A percentile compares a stretch with the other conserved stretches of the same genome.
Evolutionary conservation across 1,284 basidiomycete genomes (phyloP).

Genomic region (Phellopilus nigrolimitatus): DNA sequence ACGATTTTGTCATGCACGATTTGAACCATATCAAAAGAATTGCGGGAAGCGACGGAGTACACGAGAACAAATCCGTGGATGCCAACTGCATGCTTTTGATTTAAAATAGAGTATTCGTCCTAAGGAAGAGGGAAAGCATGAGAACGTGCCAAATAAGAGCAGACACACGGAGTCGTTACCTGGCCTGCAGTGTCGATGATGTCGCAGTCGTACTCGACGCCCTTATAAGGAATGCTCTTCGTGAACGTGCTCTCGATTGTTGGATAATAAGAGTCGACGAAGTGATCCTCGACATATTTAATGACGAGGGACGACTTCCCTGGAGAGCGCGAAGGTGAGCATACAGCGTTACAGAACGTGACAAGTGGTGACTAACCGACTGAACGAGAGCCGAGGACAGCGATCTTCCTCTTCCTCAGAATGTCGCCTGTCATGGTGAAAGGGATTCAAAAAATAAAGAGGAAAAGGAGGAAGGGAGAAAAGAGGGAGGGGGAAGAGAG

Average conservation of each 20-base stretch:
- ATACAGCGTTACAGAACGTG: conserved; percentile 22
- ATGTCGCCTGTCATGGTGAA: conserved; percentile 48
- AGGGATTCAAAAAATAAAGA: conserved; percentile 20
- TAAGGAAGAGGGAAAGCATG: conserved; percentile 27
- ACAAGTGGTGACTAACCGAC: conserved; percentile 54
- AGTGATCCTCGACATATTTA: conserved; percentile 65
- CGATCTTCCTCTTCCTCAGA: conserved; percentile 80
- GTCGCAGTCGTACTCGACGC: conserved; percentile 88
- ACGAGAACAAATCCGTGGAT: conserved; percentile 88
- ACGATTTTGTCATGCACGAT: conserved; percentile 97
- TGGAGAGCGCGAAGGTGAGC: conserved; percentile 29
- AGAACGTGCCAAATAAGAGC: neutral
- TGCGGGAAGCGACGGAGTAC: conserved; percentile 89
- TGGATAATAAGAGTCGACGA: conserved; percentile 86
- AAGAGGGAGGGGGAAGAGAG: conserved; percentile 10
- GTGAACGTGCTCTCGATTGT: conserved; percentile 90
- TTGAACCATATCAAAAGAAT: conserved; percentile 95
- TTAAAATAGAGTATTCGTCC: conserved; percentile 85
- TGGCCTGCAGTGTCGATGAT: conserved; percentile 99
- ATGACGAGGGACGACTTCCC: conserved; percentile 79
- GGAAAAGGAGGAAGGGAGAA: conserved; percentile 10
- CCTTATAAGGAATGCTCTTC: conserved; percentile 82
- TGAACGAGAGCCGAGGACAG: conserved; percentile 74
- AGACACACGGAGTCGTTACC: conserved; percentile 43
- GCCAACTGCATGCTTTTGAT: conserved; percentile 77